phyloP scores from a whole-genome alignment of 352 stramenopile species.

The Phytophthora cajani region DNA sequence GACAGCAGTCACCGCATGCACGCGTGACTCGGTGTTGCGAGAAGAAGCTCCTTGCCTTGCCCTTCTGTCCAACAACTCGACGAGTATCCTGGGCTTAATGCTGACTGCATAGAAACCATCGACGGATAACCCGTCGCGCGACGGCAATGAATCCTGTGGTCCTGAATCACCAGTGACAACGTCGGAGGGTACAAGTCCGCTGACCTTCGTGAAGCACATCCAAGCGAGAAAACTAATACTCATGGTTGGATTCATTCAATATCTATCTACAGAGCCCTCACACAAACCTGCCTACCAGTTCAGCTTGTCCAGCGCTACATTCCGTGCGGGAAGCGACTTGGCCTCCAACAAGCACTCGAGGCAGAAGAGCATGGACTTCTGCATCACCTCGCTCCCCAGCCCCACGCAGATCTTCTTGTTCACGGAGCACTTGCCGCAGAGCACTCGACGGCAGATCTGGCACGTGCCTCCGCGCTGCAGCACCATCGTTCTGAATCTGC shows the following conservation, averaged over 20 bases:
- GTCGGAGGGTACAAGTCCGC: not conserved
- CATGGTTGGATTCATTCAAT: constrained; percentile 17
- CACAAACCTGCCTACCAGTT: constrained; percentile 24
- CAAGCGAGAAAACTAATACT: constrained; percentile 10
- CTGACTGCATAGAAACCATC: too few relatives aligned
- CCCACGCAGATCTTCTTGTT: constrained; percentile 48
- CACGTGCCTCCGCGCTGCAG: constrained; percentile 38
- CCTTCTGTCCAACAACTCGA: constrained; percentile 10
- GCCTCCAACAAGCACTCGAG: constrained; percentile 50
- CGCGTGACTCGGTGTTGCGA: constrained; percentile 6
- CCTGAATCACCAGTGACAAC: not conserved
- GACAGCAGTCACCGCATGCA: not conserved
- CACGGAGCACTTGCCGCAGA: constrained; percentile 48
- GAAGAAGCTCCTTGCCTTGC: not conserved
- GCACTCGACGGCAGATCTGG: constrained; percentile 43
- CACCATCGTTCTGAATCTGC: constrained; percentile 40
- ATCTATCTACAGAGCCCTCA: constrained; percentile 22
- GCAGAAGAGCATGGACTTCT: constrained; percentile 48
- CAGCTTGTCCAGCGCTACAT: constrained; percentile 35
- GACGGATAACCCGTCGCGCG: not conserved
- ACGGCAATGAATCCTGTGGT: not conserved
- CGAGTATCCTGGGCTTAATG: constrained; percentile 1
- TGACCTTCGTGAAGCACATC: not conserved
- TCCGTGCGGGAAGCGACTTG: constrained; percentile 42
- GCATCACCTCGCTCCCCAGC: constrained; percentile 33